Evolutionary conservation across 148 eudicot genomes (phyloP).

Genomic region (Spergularia bocconei): DNA sequence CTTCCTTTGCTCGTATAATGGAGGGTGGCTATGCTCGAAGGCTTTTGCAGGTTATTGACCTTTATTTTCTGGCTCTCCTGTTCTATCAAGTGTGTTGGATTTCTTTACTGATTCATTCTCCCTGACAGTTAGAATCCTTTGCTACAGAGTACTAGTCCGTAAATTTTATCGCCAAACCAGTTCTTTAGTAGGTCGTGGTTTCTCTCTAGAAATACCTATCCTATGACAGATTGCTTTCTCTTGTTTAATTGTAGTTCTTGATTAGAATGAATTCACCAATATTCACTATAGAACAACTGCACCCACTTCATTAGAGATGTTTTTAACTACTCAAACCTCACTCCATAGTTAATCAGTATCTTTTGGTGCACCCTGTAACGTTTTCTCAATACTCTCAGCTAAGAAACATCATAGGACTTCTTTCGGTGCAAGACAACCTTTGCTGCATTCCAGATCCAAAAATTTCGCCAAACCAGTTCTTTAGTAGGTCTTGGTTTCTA

Average conservation of each 20-base stretch:
- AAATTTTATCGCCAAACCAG: neutral
- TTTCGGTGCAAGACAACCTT: neutral
- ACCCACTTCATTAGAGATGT: neutral
- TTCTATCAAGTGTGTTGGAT: no score
- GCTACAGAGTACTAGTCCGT: neutral
- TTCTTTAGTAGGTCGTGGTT: neutral
- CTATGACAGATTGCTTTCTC: no score
- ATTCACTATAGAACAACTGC: neutral
- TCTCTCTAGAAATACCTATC: neutral
- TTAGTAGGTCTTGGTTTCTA: neutral
- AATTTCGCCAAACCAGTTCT: neutral
- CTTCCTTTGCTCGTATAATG: conserved; percentile 97
- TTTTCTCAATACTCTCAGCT: neutral
- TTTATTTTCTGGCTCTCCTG: neutral
- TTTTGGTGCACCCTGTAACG: neutral
- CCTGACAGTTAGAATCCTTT: neutral
- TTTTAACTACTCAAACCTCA: neutral
- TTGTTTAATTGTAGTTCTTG: no score
- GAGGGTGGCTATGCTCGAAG: conserved; percentile 96
- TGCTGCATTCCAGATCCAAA: neutral
- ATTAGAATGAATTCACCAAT: neutral
- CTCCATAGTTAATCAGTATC: neutral
- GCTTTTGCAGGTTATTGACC: conserved; percentile 66
- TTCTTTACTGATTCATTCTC: neutral
- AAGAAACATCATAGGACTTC: neutral